Base-by-base conservation (phyloP, 2,329 filamentous ascomycete genomes). In the Xylogone sp. region DNA sequence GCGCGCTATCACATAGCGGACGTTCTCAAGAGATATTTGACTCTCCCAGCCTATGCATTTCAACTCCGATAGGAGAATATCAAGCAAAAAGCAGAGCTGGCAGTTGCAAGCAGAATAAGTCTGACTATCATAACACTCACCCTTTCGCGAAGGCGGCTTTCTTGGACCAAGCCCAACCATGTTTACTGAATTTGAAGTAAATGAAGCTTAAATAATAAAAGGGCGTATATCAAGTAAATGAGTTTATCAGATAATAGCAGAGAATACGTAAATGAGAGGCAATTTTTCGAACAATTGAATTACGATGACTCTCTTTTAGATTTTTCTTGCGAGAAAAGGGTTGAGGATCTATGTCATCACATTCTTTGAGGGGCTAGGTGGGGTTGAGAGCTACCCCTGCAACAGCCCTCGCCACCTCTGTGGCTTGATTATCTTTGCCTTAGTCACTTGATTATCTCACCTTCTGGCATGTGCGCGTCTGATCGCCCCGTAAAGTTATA, bases 131-230 rank as follows among this genome's bases (percentile, higher is more conserved):
- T 7, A 39, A 29, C 62, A 79, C 83, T 69, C 81, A 88, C 88
- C 88, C 81, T 88, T 90, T 65, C 85, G 83, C 71, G 83, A 85
- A 42, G 83, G 84, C 57, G 78, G 77, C 65, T 77, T 79, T 68
- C 81, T 83, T 57, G 84, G 80, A 66, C 82, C 81, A 55, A 84
- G 62, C 63, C 80, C 79, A 60, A 86, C 82, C 84, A 87, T 87
- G 46, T 52, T 69, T 60, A 56, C 49, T 34, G 49, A 45, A 52
- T 51, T 58, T 50, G 43, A 16, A 6, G 24, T 5, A 27, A 27
- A 5, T 5, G 24, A 27, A 27, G 24, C 5, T 27, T 6, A 27
- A 48, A 48, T 19, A 42, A 21, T 9, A 21, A 24, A 48, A 24
- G 24, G 12, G 43, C 42, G 22, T 13, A 48, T 48, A 48, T 48